Evolutionary conservation across 2,329 filamentous ascomycete species (phyloP), one percentile per base, ranked within the genome.

Genomic region (Ascochyta clinopodiicola): DNA sequence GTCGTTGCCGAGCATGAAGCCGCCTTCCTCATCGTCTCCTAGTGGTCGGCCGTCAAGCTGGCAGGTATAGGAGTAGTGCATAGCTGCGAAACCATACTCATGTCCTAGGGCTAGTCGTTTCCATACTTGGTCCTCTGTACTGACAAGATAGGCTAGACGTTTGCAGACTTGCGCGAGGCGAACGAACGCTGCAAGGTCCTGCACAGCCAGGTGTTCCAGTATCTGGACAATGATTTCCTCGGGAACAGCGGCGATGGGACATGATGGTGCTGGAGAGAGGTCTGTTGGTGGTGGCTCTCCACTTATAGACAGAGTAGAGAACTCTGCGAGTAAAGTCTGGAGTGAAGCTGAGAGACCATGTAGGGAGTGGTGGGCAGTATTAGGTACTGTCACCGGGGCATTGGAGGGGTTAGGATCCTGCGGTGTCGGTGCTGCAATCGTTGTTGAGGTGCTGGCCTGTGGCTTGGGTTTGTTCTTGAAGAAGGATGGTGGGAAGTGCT

Each of bases 111-210:
- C 90, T 4, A 96, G 77, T 17, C 86, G 84, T 56, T 88, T 91
- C 93, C 95, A 99, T 66, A 96, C 89, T 38, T 84, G 84, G 66
- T 96, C 89, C 72, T 98, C 93, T 6, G 89, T 90, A 27, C 86
- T 82, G 44, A 96, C 88, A 19, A 98, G 84, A 72, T 90, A 97
- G 21, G 94, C 92, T 38, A 98, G 80, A 13, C 89, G 86, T 73
- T 92, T 96, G 80, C 94, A 98, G 2, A 96, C 93, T 60, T 88
- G 85, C 0, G 91, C 84, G 15, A 93, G 80, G 22, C 91, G 88
- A 19, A 84, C 84, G 65, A 96, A 93, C 35, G 89, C 86, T 3
- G 88, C 89, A 0, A 96, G 82, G 62, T 99, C 95, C 27, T 80
- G 70, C 39, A 89, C 72, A 1, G 92, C 93, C 0, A 95, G 78